A percentile compares a stretch with the other conserved stretches of the same genome.
phyloP scores from a whole-genome alignment of 2,329 filamentous ascomycete genomes.

The Lachnellula hyalina region DNA sequence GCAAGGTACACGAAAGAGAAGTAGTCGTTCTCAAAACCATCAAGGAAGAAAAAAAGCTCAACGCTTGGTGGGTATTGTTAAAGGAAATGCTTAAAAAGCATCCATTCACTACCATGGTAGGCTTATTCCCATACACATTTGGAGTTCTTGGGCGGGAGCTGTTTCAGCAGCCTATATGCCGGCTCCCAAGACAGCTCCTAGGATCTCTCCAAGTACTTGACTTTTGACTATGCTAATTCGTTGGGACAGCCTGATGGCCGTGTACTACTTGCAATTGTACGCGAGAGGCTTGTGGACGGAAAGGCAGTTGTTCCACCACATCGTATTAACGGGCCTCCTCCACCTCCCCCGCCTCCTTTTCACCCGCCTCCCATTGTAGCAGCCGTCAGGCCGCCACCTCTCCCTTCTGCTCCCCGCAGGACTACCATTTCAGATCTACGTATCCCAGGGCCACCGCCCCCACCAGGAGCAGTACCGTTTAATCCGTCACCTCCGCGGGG shows the following conservation, averaged over 20 bases:
- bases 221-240: too few relatives aligned
- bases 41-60: slow-evolving; percentile 15
- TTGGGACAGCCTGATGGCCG: slow-evolving; percentile 1
- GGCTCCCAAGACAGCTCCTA: too few relatives aligned
- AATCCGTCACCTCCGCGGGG: neutral
- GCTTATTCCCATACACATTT: too few relatives aligned
- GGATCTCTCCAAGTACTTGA: too few relatives aligned
- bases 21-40: slow-evolving; percentile 24
- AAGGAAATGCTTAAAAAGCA: slow-evolving; percentile 2
- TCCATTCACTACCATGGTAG: neutral
- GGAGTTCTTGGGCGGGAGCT: too few relatives aligned
- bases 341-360: neutral
- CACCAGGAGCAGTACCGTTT: neutral
- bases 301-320: slow-evolving; percentile 7
- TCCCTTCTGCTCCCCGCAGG: neutral
- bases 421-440: neutral
- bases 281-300: slow-evolving; percentile 21
- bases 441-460: neutral
- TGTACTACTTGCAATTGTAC: slow-evolving; percentile 22
- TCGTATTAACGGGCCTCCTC: neutral
- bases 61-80: slow-evolving; percentile 19
- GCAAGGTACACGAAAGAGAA: slow-evolving; percentile 12
- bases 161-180: too few relatives aligned
- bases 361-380: neutral
- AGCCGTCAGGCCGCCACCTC: slow-evolving; percentile 1